Evolutionary conservation across 192 early-diverging fungal species (phyloP).

Genomic region (Podila clonocystis): DNA sequence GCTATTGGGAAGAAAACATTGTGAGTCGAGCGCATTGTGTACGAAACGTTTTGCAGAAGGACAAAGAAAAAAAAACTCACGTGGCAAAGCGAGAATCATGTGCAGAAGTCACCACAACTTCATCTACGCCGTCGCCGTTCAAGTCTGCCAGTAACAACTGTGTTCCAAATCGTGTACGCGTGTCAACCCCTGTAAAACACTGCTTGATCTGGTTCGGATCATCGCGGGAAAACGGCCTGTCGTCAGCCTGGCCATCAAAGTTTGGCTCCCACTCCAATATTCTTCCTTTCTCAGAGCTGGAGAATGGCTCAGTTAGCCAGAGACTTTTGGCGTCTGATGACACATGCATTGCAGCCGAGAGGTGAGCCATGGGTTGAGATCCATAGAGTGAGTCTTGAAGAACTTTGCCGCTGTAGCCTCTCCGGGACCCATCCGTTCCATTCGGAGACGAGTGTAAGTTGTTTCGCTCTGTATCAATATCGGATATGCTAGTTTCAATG

Average conservation of each 20-base stretch:
- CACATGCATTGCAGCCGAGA: conserved; percentile 41
- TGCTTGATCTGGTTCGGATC: conserved; percentile 20
- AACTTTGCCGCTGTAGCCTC: background rate
- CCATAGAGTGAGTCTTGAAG: conserved; percentile 29
- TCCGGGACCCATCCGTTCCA: background rate
- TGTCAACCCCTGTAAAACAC: conserved; percentile 30
- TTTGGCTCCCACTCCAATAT: conserved; percentile 38
- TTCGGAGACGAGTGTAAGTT: too few species aligned
- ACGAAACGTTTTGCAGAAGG: background rate
- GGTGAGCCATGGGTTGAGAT: conserved; percentile 42
- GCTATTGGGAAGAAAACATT: background rate
- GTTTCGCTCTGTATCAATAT: conserved; percentile 10
- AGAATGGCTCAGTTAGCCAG: conserved; percentile 42
- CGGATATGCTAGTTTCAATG: conserved; percentile 14
- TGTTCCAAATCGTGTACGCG: conserved; percentile 33
- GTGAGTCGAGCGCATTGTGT: background rate
- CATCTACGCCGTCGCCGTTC: conserved; percentile 26
- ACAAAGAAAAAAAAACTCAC: conserved; percentile 14
- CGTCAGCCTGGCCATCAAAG: background rate
- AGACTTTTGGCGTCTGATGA: conserved; percentile 34
- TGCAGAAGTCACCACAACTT: conserved; percentile 38
- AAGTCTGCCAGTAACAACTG: conserved; percentile 31
- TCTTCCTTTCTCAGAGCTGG: conserved; percentile 21
- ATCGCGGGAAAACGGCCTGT: background rate
- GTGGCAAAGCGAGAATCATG: conserved; percentile 34